Base-by-base conservation (phyloP, 768 basidiomycete genomes). In the Boletus tylopilopsis region DNA sequence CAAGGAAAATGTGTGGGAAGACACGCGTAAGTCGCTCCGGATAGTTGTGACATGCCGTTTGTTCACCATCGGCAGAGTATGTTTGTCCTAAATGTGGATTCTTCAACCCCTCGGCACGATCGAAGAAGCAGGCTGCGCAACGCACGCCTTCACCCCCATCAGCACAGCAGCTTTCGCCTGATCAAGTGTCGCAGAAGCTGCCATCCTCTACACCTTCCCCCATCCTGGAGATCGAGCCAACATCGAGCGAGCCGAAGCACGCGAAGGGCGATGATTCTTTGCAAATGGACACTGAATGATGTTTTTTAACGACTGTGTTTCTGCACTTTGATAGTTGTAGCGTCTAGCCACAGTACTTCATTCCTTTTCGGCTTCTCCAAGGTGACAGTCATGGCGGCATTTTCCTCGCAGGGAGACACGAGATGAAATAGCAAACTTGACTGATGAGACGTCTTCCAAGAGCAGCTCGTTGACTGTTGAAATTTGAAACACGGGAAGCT, bases 41-140 rank as follows among this genome's bases (percentile, higher is more conserved):
- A 15, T 25, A 18, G 34, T 33, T 37, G 44, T 19, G 39, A 42
- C 22, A 18, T 32, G 5, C 12, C 13, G 15, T 18, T 13, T 39
- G 12, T 45, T 44, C 22, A 56, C 48, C 7, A 15, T 44, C 18
- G 39, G 53, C 34, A 94, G 92, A 93, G 71, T 95, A 91, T 58
- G 68, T 81, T 22, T 95, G 92, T 64, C 87, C 84, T 0, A 90
- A 89, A 63, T 95, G 93, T 64, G 83, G 83, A 8, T 81, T 85
- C 68, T 90, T 94, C 67, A 94, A 95, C 59, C 70, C 75, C 6
- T 74, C 77, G 0, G 64, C 62, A 15, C 62, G 66, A 53, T 68
- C 66, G 19, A 68, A 69, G 60, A 69, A 55, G 56, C 57, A 35
- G 34, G 49, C 49, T 40, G 52, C 46, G 44, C 55, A 52, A 21